Conservation (phyloP, 345 rosid genomes). For the Gossypium bickii region DNA sequence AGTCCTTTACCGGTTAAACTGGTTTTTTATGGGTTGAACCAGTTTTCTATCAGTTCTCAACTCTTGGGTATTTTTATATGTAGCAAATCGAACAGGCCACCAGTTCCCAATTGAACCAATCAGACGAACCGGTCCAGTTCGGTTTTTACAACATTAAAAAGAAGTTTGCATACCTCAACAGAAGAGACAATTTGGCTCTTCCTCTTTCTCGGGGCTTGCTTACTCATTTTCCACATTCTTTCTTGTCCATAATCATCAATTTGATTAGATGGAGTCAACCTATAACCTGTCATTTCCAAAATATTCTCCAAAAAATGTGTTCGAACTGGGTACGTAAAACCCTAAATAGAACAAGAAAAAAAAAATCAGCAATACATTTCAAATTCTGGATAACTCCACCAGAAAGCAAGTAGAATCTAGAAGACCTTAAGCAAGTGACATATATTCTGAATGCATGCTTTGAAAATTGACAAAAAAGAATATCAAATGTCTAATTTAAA, state of each 20-base stretch:
- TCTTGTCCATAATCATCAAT: conserved; percentile 93
- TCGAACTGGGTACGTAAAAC: conserved; percentile 70
- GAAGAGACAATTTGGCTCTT: conserved; percentile 79
- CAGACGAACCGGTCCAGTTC: neutral
- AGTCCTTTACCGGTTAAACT: too few relatives aligned
- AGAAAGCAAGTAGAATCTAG: neutral
- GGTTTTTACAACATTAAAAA: neutral
- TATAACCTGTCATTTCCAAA: conserved; percentile 69
- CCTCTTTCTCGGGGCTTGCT: conserved; percentile 76
- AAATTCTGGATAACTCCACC: conserved; percentile 2
- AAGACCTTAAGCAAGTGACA: neutral
- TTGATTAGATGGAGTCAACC: conserved; percentile 73
- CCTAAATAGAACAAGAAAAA: conserved; percentile 44
- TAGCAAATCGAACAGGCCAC: neutral
- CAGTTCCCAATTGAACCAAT: neutral
- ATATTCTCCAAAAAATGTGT: conserved; percentile 76
- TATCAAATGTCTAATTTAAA: neutral
- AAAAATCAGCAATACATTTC: conserved; percentile 8
- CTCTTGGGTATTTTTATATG: neutral
- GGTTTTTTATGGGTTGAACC: neutral
- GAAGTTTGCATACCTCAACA: conserved; percentile 61
- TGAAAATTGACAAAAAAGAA: neutral
- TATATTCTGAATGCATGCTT: neutral
- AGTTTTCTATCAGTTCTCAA: neutral
- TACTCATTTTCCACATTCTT: conserved; percentile 77